Evolutionary conservation across 2,329 filamentous ascomycete genomes (phyloP).

Genomic region (Trichoderma sp.): DNA sequence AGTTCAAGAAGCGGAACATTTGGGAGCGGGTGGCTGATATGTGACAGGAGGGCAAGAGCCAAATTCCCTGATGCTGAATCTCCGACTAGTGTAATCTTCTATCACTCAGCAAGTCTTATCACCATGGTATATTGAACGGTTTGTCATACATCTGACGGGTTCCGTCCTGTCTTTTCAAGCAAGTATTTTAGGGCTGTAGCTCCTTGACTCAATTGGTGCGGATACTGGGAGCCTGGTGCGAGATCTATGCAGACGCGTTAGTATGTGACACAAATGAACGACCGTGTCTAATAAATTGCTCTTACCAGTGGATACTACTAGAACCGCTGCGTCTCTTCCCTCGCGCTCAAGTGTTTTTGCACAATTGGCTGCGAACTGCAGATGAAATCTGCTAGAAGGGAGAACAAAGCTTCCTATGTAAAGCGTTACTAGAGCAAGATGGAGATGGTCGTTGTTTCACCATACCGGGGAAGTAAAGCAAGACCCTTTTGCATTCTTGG

Average conservation of each 20-base stretch:
- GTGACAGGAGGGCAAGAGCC: neutral
- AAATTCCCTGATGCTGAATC: neutral
- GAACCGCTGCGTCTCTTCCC: neutral
- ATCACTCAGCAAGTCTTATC: neutral
- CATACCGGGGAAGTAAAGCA: neutral
- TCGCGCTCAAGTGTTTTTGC: neutral
- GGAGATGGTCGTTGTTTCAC: neutral
- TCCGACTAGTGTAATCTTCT: neutral
- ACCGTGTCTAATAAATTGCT: neutral
- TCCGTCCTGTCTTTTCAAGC: neutral
- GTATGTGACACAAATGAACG: neutral
- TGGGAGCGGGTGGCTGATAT: neutral
- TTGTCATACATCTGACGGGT: neutral
- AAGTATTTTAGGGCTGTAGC: neutral
- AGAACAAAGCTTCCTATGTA: neutral
- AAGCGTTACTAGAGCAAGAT: neutral
- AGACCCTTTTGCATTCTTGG: neutral
- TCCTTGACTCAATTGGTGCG: neutral
- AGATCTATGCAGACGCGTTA: neutral
- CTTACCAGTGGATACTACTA: neutral
- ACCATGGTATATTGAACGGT: neutral
- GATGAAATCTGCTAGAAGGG: neutral
- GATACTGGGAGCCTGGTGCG: neutral
- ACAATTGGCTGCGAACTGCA: neutral
- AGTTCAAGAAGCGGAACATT: neutral